Evolutionary conservation across 495 filamentous ascomycete species (phyloP), one percentile per base, ranked within the genome.

Genomic region (Poronia punctata): DNA sequence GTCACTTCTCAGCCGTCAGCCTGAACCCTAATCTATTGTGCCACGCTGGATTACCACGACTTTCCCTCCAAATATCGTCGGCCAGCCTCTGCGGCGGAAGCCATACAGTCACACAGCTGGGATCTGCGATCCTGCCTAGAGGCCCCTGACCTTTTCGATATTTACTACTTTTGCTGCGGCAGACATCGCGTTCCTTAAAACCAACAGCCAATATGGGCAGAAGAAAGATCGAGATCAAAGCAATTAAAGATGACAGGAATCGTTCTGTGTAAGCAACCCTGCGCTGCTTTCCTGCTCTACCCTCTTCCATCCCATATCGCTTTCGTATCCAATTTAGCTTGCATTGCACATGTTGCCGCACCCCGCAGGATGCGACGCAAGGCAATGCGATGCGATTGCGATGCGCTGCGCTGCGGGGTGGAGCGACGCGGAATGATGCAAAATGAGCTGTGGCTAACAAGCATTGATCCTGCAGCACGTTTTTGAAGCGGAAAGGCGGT

Each of bases 191-290:
- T 30, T 9, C 36, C 25, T 41, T 26, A 3, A 16, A 38, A 8
- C 16, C 11, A 10, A 29, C 40, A 39, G 50, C 39, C 70, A 66
- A 55, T 28, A 81, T 81, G 77, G 77, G 77, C 50, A 68, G 77
- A 52, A 75, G 77, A 71, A 81, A 81, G 82, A 98, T 98, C 62
- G 92, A 96, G 70, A 98, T 98, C 75, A 97, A 97, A 71, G 85
- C 93, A 40, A 98, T 98, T 74, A 95, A 95, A 70, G 92, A 98
- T 79, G 92, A 98, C 62, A 79, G 92, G 57, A 98, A 98, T 60
- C 88, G 92, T 59, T 96, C 90, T 49, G 92, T 95, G 90, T 96
- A 86, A 71, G 89, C 75, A 47, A 31, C 29, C 46, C 38, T 35
- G 25, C 22, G 33, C 35, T 46, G 28, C 27, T 20, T 26, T 15